Base-by-base conservation (phyloP, 441 rosid genomes). In the Euphorbia neoarborescens region DNA sequence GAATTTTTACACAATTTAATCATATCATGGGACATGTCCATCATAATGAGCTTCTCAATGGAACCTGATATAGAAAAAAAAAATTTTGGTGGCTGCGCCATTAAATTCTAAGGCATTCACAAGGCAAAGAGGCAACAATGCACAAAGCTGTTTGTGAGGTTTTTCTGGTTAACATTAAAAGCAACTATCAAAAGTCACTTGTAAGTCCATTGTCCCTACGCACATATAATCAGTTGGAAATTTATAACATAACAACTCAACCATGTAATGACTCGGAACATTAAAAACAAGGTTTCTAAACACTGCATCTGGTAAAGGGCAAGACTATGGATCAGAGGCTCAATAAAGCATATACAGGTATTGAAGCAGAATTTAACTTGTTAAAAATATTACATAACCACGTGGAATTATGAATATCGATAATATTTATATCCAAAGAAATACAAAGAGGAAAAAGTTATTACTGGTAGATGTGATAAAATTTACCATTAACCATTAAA, bases 11-110 rank as follows among this genome's bases (percentile, higher is more conserved):
- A 94, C 70, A 75, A 71, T 75, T 89, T 87, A 71, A 94, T 69
- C 96, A 92, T 92, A 64, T 92, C 97, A 78, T 85, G 71, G 9
- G 99, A 94, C 19, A 88, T 79, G 79, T 94, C 99, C 97, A 94
- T 92, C 95, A 92, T 92, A 74, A 86, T 81, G 42, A 92, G 88
- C 88, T 88, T 92, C 56, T 94, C 85, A 82, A 92, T 86, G 68
- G 85, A 90, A 78, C 99, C 99, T 94, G 72, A 44, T 24, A 72
- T 51, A 13, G 64, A 69, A 54, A 77, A 44, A 72, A 38, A 57
- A 25, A 25, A 28, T 25, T 10, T 28, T 6, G 58, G 65, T 15
- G 50, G 5, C 40, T 30, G 15, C 37, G 54, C 17, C 44, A 59
- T n/a, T 69, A n/a, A 25, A 48, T 37, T 22, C 50, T 20, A 65